phyloP scores from a whole-genome alignment of 2,329 filamentous ascomycete genomes.

The Incumbomyces delicatus region DNA sequence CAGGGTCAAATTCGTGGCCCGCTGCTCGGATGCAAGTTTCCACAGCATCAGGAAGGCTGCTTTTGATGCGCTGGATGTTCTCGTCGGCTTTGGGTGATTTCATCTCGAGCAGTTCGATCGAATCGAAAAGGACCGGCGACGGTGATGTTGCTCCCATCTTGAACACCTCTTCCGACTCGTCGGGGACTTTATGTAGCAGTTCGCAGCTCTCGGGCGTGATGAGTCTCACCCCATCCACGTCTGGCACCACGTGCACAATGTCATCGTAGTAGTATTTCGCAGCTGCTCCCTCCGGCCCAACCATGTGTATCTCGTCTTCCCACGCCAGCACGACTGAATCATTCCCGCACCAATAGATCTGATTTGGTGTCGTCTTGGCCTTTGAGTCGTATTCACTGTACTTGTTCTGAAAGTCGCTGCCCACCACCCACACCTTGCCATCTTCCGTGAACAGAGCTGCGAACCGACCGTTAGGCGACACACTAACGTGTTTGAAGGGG shows the following conservation, averaged over 20 bases:
- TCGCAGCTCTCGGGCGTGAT: slow-evolving; percentile 93
- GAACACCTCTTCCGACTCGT: slow-evolving; percentile 80
- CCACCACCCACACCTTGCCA: slow-evolving; percentile 83
- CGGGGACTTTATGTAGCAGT: slow-evolving; percentile 87
- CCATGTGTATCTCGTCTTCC: slow-evolving; percentile 94
- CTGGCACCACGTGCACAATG: slow-evolving; percentile 77
- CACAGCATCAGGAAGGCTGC: slow-evolving; percentile 81
- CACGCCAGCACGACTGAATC: slow-evolving; percentile 88
- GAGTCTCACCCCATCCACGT: slow-evolving; percentile 79
- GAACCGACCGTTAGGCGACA: slow-evolving; percentile 84
- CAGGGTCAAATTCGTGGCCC: slow-evolving; percentile 77
- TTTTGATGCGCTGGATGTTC: slow-evolving; percentile 86
- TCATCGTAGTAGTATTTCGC: slow-evolving; percentile 78
- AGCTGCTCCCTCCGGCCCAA: slow-evolving; percentile 72
- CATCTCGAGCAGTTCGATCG: slow-evolving; percentile 78
- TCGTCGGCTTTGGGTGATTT: slow-evolving; percentile 97
- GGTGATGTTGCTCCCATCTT: slow-evolving; percentile 77
- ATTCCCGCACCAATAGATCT: slow-evolving; percentile 92
- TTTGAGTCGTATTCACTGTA: slow-evolving; percentile 85
- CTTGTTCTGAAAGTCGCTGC: slow-evolving; percentile 86
- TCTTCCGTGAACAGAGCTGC: slow-evolving; percentile 78
- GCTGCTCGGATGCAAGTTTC: slow-evolving; percentile 89
- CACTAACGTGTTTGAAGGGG: slow-evolving; percentile 79
- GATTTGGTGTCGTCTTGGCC: slow-evolving; percentile 73
- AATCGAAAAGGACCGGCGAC: slow-evolving; percentile 86